These are phyloP conservation scores for Trametes coccinea DNA, from an alignment of 768 basidiomycete species.

Conservation along the genomic window DNA sequence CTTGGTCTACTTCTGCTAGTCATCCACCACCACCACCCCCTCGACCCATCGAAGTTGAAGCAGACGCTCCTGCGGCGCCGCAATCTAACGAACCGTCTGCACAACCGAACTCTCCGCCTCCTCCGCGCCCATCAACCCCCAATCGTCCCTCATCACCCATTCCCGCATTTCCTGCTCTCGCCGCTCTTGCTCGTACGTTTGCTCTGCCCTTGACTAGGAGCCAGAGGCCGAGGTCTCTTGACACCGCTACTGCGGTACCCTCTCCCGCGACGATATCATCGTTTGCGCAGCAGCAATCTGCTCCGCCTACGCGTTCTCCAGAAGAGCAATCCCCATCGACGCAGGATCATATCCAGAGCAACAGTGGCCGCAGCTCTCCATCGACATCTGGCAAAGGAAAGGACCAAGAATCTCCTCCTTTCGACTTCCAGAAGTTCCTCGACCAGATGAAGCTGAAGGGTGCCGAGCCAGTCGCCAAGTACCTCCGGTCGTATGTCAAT, in stretches of 20 bases:
- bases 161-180: slow-evolving; percentile 61
- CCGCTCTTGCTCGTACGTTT: slow-evolving; percentile 66
- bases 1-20: slow-evolving; percentile 62
- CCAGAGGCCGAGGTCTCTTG: slow-evolving; percentile 58
- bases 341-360: slow-evolving; percentile 10
- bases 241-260: slow-evolving; percentile 57
- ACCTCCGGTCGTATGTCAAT: slow-evolving; percentile 83
- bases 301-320: slow-evolving; percentile 2
- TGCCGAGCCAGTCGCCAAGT: slow-evolving; percentile 93
- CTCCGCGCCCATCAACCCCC: slow-evolving; percentile 33
- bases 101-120: slow-evolving; percentile 25
- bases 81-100: neutral
- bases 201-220: slow-evolving; percentile 49
- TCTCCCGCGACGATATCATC: slow-evolving; percentile 58
- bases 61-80: neutral
- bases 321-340: slow-evolving; percentile 21
- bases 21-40: slow-evolving; percentile 57
- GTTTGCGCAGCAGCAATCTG: slow-evolving; percentile 50
- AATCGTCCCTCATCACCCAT: slow-evolving; percentile 36
- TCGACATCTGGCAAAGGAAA: slow-evolving; percentile 23
- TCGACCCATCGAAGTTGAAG: slow-evolving; percentile 1
- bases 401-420: slow-evolving; percentile 47
- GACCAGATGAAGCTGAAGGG: slow-evolving; percentile 89
- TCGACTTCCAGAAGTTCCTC: slow-evolving; percentile 94
- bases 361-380: slow-evolving; percentile 26